Conservation (phyloP, 202 grass and related monocot genomes). For the Alloteropsis angusta region DNA sequence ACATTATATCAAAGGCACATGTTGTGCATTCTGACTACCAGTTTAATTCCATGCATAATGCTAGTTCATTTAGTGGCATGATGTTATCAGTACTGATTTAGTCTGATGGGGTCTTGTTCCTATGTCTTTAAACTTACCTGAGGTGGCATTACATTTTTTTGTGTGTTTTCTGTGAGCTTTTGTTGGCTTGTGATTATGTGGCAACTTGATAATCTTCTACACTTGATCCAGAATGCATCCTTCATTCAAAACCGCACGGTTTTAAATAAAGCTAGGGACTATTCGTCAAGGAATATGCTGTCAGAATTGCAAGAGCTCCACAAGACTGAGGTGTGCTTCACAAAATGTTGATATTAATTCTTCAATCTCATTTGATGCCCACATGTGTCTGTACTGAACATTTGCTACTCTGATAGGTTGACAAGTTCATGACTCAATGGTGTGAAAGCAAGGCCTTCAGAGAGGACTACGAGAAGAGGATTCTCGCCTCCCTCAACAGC, state of each 20-base stretch:
- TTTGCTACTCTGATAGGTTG: conserved; percentile 42
- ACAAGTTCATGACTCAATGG: conserved; percentile 79
- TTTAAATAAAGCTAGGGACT: conserved; percentile 56
- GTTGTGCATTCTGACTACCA: background rate
- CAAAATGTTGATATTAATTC: background rate
- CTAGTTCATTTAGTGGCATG: background rate
- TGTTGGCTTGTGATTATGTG: background rate
- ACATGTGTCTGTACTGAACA: conserved; percentile 16
- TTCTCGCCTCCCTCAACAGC: conserved; percentile 57
- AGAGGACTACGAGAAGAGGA: conserved; percentile 88
- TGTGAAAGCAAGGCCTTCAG: conserved; percentile 57
- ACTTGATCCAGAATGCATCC: conserved; percentile 52
- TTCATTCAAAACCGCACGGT: conserved; percentile 60
- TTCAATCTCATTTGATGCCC: background rate
- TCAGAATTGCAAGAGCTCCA: conserved; percentile 57
- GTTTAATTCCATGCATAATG: background rate
- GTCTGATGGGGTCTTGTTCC: background rate
- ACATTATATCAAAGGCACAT: background rate
- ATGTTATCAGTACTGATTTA: background rate
- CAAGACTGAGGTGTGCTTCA: conserved; percentile 56
- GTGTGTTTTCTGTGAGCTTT: background rate
- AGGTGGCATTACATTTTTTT: background rate
- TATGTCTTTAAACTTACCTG: background rate
- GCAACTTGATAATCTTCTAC: conserved; percentile 24
- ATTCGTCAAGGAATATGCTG: conserved; percentile 62